Percentiles rank a stretch among this genome's conserved stretches.
Evolutionary conservation across 1,284 basidiomycete species (phyloP).

Genomic region (Volvariella surrecta): DNA sequence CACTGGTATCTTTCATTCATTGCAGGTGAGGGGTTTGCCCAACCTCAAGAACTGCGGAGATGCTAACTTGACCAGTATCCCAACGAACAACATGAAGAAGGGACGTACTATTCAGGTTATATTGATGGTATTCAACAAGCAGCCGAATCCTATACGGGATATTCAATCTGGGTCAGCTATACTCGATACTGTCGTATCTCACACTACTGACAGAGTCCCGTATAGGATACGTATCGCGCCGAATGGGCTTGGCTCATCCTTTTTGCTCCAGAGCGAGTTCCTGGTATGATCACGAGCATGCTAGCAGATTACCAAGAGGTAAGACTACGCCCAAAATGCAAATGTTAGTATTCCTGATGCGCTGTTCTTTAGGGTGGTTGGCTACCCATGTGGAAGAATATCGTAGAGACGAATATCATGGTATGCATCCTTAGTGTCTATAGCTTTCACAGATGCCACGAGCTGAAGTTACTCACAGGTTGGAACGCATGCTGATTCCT

Average conservation of each 20-base stretch:
- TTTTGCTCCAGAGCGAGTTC: slow-evolving; percentile 66
- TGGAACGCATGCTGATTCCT: slow-evolving; percentile 73
- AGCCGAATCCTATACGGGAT: slow-evolving; percentile 63
- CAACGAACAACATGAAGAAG: slow-evolving; percentile 66
- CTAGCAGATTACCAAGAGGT: slow-evolving; percentile 70
- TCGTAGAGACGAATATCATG: slow-evolving; percentile 77
- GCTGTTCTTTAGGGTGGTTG: slow-evolving; percentile 54
- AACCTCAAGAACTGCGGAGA: slow-evolving; percentile 6
- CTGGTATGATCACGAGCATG: slow-evolving; percentile 75
- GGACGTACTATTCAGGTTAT: slow-evolving; percentile 72
- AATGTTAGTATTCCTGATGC: not conserved
- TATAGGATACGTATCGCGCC: slow-evolving; percentile 71
- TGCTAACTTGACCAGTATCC: slow-evolving; percentile 49
- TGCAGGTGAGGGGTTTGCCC: no score
- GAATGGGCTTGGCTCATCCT: slow-evolving; percentile 75
- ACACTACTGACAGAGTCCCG: not conserved
- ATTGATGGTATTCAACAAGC: slow-evolving; percentile 57
- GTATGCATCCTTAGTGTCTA: slow-evolving; percentile 14
- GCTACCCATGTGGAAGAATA: slow-evolving; percentile 89
- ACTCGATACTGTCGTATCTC: not conserved
- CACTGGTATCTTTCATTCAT: slow-evolving; percentile 59
- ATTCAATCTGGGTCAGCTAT: slow-evolving; percentile 70
- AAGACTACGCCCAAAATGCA: slow-evolving; percentile 1
- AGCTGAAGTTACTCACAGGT: slow-evolving; percentile 48
- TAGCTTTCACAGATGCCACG: no score